phyloP scores from a whole-genome alignment of 2,329 filamentous ascomycete species.

The Chrysosporium keratinophilum region DNA sequence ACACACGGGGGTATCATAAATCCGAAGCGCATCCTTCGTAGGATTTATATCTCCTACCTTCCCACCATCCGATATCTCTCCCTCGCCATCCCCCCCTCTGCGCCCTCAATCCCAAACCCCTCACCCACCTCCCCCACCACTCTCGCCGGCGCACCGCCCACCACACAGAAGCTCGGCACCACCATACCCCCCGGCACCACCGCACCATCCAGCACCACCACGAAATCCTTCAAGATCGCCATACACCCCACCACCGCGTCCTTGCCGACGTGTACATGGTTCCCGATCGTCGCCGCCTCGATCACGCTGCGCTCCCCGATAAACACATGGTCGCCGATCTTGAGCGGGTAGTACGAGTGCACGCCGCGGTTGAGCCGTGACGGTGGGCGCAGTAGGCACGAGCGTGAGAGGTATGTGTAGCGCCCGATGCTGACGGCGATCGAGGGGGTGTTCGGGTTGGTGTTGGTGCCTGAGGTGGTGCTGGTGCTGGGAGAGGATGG shows the following conservation, averaged over 20 bases:
- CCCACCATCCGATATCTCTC: slow-evolving; percentile 35
- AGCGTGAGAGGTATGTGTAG: slow-evolving; percentile 78
- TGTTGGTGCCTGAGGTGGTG: slow-evolving; percentile 19
- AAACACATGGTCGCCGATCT: slow-evolving; percentile 90
- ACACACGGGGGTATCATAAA: slow-evolving; percentile 4
- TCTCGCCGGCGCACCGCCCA: slow-evolving; percentile 70
- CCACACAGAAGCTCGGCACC: slow-evolving; percentile 80
- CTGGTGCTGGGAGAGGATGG: slow-evolving; percentile 24
- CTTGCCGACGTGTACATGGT: slow-evolving; percentile 73
- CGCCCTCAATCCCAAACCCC: slow-evolving; percentile 38
- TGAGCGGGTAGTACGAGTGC: slow-evolving; percentile 62
- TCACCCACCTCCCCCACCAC: slow-evolving; percentile 65
- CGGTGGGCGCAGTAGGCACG: slow-evolving; percentile 70
- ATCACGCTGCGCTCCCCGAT: slow-evolving; percentile 65
- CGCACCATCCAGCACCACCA: slow-evolving; percentile 72
- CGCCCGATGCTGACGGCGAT: slow-evolving; percentile 72
- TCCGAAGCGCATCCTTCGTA: background rate
- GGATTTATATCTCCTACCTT: background rate
- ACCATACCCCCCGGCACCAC: slow-evolving; percentile 83
- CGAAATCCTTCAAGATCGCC: slow-evolving; percentile 86
- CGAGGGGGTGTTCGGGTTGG: slow-evolving; percentile 25
- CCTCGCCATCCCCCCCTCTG: slow-evolving; percentile 36
- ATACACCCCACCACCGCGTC: slow-evolving; percentile 73
- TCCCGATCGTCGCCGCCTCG: slow-evolving; percentile 72
- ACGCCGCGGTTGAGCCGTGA: slow-evolving; percentile 67